Evolutionary conservation across 2,329 filamentous ascomycete genomes (phyloP).

Genomic region (Diaporthe sp.): DNA sequence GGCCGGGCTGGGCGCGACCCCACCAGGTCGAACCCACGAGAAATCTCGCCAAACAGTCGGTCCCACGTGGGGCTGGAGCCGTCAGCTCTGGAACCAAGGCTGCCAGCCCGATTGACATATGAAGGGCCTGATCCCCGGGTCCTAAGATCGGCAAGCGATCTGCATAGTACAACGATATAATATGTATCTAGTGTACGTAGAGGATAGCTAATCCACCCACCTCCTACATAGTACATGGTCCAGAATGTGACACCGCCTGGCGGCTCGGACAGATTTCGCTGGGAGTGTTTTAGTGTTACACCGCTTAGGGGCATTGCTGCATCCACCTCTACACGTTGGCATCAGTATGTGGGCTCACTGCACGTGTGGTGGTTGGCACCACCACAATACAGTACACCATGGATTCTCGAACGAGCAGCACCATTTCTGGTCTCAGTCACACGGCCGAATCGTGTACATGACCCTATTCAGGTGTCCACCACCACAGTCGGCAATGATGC

Average conservation of each 20-base stretch:
- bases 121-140: background rate
- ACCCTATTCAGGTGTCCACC: background rate
- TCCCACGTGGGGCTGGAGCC: constrained; percentile 32
- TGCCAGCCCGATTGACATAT: constrained; percentile 8
- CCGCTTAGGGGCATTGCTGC: background rate
- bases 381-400: background rate
- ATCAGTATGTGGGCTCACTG: background rate
- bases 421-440: background rate
- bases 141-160: background rate
- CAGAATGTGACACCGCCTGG: background rate
- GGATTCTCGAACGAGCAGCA: background rate
- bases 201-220: background rate
- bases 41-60: constrained; percentile 34
- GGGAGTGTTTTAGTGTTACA: background rate
- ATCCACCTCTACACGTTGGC: background rate
- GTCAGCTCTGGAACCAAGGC: background rate
- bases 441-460: background rate
- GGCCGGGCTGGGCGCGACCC: background rate
- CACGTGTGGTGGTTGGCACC: background rate
- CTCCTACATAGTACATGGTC: background rate
- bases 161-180: background rate
- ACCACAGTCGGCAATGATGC: background rate
- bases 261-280: background rate
- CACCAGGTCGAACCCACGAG: constrained; percentile 33
- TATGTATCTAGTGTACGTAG: background rate